Evolutionary conservation across 176 grass and related monocot species (phyloP).

Genomic region (Saccharum officinarum): DNA sequence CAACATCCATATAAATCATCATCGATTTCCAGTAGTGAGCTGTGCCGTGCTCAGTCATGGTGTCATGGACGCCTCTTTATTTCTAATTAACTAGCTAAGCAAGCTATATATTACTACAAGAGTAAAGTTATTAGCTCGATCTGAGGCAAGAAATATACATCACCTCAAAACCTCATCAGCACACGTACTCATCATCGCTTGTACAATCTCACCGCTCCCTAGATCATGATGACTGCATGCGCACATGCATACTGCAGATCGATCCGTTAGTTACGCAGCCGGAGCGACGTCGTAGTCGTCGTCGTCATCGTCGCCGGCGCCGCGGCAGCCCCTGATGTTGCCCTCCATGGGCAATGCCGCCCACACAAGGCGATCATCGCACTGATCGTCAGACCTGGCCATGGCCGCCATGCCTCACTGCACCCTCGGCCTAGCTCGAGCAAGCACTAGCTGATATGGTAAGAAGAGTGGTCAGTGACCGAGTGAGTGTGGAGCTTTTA

Average conservation of each 20-base stretch:
- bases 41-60: too few species aligned
- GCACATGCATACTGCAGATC: not conserved
- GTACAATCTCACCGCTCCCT: not conserved
- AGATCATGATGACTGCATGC: not conserved
- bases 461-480: not conserved
- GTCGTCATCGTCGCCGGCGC: slow-evolving; percentile 34
- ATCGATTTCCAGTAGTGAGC: not conserved
- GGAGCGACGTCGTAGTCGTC: slow-evolving; percentile 47
- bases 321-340: not conserved
- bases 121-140: not conserved
- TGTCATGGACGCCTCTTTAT: slow-evolving; percentile 2
- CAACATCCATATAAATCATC: not conserved
- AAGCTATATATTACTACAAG: not conserved
- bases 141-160: slow-evolving; percentile 26
- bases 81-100: not conserved
- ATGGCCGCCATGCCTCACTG: not conserved
- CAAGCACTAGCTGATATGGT: not conserved
- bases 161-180: not conserved
- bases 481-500: not conserved
- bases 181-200: not conserved
- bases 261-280: slow-evolving; percentile 19
- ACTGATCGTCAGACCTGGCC: not conserved
- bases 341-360: slow-evolving; percentile 10
- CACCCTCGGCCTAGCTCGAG: not conserved
- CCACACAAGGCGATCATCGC: slow-evolving; percentile 5